Evolutionary conservation across 2,329 filamentous ascomycete species (phyloP), one percentile per base, ranked within the genome.

Genomic region (Seiridium unicorne): DNA sequence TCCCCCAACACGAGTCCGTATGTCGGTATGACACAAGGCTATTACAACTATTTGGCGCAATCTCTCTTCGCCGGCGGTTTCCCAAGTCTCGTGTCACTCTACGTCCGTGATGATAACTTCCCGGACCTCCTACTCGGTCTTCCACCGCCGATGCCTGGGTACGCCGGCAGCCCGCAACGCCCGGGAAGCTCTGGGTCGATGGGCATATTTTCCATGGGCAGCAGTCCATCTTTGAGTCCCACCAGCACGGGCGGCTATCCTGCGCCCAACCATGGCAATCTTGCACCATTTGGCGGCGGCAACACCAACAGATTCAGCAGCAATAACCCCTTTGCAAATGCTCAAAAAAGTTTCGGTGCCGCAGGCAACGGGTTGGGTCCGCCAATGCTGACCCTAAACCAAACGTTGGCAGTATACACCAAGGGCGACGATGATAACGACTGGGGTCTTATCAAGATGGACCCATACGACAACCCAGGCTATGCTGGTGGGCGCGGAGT

Each of bases 1-100:
- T 79, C 79, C 8, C 76, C 84, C 0, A 73, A 79, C 3, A 77
- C 84, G 0, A 84, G 86, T 31, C 81, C 87, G 9, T 89, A 86
- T 62, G 76, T 80, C 7, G 80, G 75, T 62, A 77, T 83, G 32
- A 83, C 83, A 0, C 74, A 79, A 8, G 83, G 83, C 18, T 96
- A 97, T 77, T 96, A 97, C 74, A 85, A 86, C 62, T 97, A 97
- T 74, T 85, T 98, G 26, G 88, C 92, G 34, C 85, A 85, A n/a
- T 96, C 92, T 0, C 84, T 98, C 38, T 85, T 95, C 62, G 84
- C 87, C 13, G 89, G 89, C 63, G 84, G 86, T 6, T 82, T 98
- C 6, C 92, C 93, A 1, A 84, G 83, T 42, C 81, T 98, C 7
- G 83, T 83, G 42, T 85, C 88, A 31, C 84, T 98, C 6, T 97